Evolutionary conservation across 2,329 filamentous ascomycete genomes (phyloP), one percentile per base, ranked within the genome.

Genomic region (Reticulascus tulasneorum): DNA sequence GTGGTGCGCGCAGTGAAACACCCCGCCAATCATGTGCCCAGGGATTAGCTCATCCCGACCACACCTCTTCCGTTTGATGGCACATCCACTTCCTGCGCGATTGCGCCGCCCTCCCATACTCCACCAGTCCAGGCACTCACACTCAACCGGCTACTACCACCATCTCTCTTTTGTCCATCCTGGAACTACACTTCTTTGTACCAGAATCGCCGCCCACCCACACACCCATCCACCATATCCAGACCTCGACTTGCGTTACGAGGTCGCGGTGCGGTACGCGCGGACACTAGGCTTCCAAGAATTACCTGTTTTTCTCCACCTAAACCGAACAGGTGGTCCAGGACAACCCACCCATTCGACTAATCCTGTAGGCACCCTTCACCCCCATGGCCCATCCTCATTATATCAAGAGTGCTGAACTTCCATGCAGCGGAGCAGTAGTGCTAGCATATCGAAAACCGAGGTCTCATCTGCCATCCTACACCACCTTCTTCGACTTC

Each of bases 261-360:
- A 30, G 26, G 22, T 38, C 35, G 35, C 35, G 35, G 31, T 42
- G 38, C 39, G 39, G 39, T 38, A 44, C 35, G 28, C 39, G 42
- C 39, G 42, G 42, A 44, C 39, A 30, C 35, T 34, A 33, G 35
- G 37, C 28, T 30, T 15, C 9, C 23, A 17, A 35, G 24, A 15
- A 32, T 19, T 18, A 18, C 10, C 28, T 21, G 17, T 11, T 16
- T 23, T 23, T 40, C 38, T 35, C 31, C 28, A 35, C 31, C 24
- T 22, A 18, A 19, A 30, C 15, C 28, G 28, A 40, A 42, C 40
- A 40, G 37, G 37, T 35, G 36, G 36, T 31, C 36, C 23, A n/a
- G 19, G 21, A 20, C 13, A 23, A 33, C 23, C 33, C 23, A 32
- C 37, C 33, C 22, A 17, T 23, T 27, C 32, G 11, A 22, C 19